Evolutionary conservation across 176 grass and related monocot species (phyloP).

Genomic region (Typha latifolia): DNA sequence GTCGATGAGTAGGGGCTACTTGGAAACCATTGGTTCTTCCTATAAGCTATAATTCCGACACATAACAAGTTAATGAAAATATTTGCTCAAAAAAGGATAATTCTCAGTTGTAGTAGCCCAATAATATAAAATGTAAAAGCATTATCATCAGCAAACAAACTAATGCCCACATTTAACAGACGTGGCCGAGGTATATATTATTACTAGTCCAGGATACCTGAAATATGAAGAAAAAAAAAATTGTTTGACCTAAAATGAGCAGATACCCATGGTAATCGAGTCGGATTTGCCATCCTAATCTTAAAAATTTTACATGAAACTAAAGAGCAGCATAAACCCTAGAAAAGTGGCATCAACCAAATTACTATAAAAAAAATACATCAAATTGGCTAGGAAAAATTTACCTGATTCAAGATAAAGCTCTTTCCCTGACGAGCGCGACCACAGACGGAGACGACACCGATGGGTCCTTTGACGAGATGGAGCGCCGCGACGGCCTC

Average conservation of each 20-base stretch:
- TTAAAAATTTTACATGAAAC: too few species aligned
- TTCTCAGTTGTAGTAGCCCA: neutral
- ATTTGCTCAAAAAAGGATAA: neutral
- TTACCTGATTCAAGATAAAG: slow-evolving; percentile 97
- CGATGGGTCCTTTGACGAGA: slow-evolving; percentile 84
- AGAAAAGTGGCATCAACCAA: neutral
- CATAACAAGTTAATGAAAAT: slow-evolving; percentile 9
- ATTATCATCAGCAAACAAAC: neutral
- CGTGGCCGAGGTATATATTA: too few species aligned
- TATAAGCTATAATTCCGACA: slow-evolving; percentile 45
- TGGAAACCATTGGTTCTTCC: slow-evolving; percentile 87
- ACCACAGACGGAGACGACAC: slow-evolving; percentile 86
- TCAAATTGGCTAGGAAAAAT: neutral
- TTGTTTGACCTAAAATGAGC: too few species aligned
- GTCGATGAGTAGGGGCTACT: slow-evolving; percentile 88
- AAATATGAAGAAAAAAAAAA: too few species aligned
- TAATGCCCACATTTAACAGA: too few species aligned
- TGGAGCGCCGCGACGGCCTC: slow-evolving; percentile 77
- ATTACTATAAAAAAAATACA: neutral
- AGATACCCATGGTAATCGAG: too few species aligned
- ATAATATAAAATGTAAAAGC: neutral
- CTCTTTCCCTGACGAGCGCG: slow-evolving; percentile 96
- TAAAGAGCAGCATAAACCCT: neutral
- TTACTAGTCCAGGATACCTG: too few species aligned
- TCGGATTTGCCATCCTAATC: too few species aligned